Evolutionary conservation across 768 basidiomycete genomes (phyloP).

Genomic region (Leccinum disarticulatum): DNA sequence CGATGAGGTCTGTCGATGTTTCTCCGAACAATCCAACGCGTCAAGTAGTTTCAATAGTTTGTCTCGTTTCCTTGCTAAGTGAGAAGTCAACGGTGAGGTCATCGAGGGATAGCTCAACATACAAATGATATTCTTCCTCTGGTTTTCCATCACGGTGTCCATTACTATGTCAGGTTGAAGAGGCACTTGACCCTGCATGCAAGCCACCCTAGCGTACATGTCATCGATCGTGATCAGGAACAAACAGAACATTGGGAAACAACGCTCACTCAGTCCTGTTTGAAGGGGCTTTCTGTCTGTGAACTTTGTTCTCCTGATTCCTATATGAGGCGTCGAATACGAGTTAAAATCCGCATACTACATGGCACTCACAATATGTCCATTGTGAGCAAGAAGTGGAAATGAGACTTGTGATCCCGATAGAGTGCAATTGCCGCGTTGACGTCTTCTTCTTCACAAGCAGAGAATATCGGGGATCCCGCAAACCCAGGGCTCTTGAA

Average conservation of each 20-base stretch:
- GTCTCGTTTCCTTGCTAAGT: background rate
- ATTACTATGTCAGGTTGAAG: background rate
- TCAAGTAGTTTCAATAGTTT: background rate
- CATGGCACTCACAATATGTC: slow-evolving; percentile 9
- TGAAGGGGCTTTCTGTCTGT: background rate
- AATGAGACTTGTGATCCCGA: slow-evolving; percentile 1
- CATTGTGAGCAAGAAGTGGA: slow-evolving; percentile 12
- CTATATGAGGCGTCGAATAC: background rate
- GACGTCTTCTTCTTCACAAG: background rate
- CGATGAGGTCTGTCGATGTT: background rate
- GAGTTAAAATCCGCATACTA: background rate
- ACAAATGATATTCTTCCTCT: slow-evolving; percentile 5
- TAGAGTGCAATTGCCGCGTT: slow-evolving; percentile 1
- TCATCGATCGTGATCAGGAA: background rate
- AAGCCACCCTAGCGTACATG: background rate
- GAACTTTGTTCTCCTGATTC: background rate
- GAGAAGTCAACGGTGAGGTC: background rate
- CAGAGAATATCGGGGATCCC: background rate
- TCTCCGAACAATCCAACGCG: background rate
- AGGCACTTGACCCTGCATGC: background rate
- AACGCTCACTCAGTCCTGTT: background rate
- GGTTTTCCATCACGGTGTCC: background rate
- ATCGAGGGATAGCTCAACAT: background rate
- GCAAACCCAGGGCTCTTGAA: background rate
- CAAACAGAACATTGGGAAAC: no score